A percentile compares a stretch with the other conserved stretches of the same genome.
These are phyloP conservation scores for Naganishia vaughanmartiniae DNA, from an alignment of 768 basidiomycete genomes.

Conservation along the genomic window DNA sequence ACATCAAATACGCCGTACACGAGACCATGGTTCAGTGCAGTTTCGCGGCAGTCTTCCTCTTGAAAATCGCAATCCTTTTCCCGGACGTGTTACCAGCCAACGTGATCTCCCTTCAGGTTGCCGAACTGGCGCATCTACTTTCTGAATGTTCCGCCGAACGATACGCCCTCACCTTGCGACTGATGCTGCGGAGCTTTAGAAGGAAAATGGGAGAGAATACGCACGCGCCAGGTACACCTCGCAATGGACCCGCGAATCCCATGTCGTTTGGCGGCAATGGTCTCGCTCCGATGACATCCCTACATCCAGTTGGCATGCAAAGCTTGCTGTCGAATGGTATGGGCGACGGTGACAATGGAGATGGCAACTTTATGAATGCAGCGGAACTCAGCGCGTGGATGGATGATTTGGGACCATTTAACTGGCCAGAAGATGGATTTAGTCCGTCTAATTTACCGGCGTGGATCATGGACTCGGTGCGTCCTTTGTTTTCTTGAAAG, in stretches of 20 bases:
- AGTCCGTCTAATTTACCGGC: conserved; percentile 78
- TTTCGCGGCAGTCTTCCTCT: conserved; percentile 83
- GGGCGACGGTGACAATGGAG: conserved; percentile 21
- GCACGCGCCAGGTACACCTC: conserved; percentile 45
- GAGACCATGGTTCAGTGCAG: conserved; percentile 87
- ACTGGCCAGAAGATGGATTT: conserved; percentile 62
- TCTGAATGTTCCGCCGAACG: conserved; percentile 92
- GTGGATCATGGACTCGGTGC: conserved; percentile 87
- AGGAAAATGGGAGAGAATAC: conserved; percentile 72
- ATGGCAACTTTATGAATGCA: conserved; percentile 27
- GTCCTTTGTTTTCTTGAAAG: conserved; percentile 40
- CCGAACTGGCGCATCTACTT: conserved; percentile 82
- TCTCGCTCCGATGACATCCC: conserved; percentile 4
- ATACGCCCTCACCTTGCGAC: conserved; percentile 83
- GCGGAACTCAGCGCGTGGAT: conserved; percentile 56
- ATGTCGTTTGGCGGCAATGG: conserved; percentile 28
- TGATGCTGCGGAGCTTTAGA: conserved; percentile 88
- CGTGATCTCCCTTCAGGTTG: conserved; percentile 76
- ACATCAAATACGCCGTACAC: conserved; percentile 80
- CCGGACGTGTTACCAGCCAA: conserved; percentile 75
- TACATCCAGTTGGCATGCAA: conserved; percentile 36
- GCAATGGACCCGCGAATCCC: conserved; percentile 26
- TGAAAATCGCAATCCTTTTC: conserved; percentile 93
- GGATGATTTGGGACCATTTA: conserved; percentile 78
- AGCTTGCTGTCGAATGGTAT: conserved; percentile 34